A percentile compares a stretch with the other conserved stretches of the same genome.
phyloP scores from a whole-genome alignment of 805 yeast species.

The Kregervanrija pseudodelftensis region DNA sequence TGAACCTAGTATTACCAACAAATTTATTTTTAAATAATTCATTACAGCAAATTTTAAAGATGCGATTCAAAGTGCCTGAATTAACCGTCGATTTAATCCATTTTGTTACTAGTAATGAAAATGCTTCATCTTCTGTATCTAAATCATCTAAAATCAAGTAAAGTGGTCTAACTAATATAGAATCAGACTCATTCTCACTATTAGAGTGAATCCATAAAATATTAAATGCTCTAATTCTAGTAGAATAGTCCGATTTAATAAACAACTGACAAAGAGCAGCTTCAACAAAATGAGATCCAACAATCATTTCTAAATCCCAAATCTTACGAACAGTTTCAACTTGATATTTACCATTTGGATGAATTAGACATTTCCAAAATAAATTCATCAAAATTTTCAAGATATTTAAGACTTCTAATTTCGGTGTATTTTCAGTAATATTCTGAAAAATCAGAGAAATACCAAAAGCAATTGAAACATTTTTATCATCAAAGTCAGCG shows the following conservation, averaged over 20 bases:
- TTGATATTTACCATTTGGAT: slow-evolving; percentile 49
- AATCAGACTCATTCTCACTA: slow-evolving; percentile 40
- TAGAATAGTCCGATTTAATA: slow-evolving; percentile 31
- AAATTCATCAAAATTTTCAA: slow-evolving; percentile 35
- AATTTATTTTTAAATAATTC: slow-evolving; percentile 38
- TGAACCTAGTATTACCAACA: slow-evolving; percentile 22
- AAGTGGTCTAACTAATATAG: slow-evolving; percentile 54
- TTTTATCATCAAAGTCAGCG: slow-evolving; percentile 8
- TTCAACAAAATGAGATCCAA: slow-evolving; percentile 53
- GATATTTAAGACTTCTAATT: slow-evolving; percentile 30
- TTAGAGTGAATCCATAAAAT: slow-evolving; percentile 69
- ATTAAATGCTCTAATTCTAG: slow-evolving; percentile 48
- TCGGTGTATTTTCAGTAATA: slow-evolving; percentile 25
- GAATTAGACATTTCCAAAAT: slow-evolving; percentile 50
- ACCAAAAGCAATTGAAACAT: slow-evolving; percentile 34
- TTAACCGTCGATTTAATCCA: slow-evolving; percentile 41
- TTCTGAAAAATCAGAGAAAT: slow-evolving; percentile 33
- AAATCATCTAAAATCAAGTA: slow-evolving; percentile 63
- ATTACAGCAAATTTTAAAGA: slow-evolving; percentile 51
- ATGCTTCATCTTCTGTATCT: slow-evolving; percentile 34
- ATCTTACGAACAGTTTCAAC: slow-evolving; percentile 64
- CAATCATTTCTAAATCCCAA: slow-evolving; percentile 50
- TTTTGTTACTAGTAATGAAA: slow-evolving; percentile 35
- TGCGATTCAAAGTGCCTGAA: slow-evolving; percentile 50
- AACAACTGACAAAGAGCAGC: slow-evolving; percentile 62